Evolutionary conservation across 2,329 filamentous ascomycete species (phyloP).

Genomic region (Paecilomyces niveus): DNA sequence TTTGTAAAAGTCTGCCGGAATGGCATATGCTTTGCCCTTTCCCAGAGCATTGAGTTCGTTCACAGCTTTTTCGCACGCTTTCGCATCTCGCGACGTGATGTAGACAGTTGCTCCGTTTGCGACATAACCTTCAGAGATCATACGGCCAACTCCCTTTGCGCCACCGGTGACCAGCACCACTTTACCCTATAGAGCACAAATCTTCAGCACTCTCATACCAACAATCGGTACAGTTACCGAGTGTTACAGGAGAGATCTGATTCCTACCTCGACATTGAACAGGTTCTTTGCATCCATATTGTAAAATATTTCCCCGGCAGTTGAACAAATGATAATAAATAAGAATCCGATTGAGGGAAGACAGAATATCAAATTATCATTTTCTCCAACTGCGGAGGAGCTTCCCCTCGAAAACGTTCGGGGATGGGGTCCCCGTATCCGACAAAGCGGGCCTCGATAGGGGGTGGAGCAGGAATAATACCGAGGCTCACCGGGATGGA

Average conservation of each 20-base stretch:
- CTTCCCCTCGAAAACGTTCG: not conserved
- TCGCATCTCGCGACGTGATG: slow-evolving; percentile 48
- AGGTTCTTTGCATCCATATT: slow-evolving; percentile 50
- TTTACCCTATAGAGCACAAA: slow-evolving; percentile 25
- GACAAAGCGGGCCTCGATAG: slow-evolving; percentile 13
- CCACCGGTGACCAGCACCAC: slow-evolving; percentile 46
- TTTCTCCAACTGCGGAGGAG: not conserved
- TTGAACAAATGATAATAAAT: not conserved
- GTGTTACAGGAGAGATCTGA: slow-evolving; percentile 23
- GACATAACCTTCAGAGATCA: slow-evolving; percentile 49
- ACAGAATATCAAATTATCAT: not conserved
- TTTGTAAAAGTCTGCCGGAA: slow-evolving; percentile 46
- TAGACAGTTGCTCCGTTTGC: slow-evolving; percentile 47
- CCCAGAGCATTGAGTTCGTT: slow-evolving; percentile 45
- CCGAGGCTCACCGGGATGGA: slow-evolving; percentile 19
- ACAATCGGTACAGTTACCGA: slow-evolving; percentile 55
- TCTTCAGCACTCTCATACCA: slow-evolving; percentile 26
- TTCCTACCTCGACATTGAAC: slow-evolving; percentile 53
- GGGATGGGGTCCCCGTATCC: slow-evolving; percentile 5
- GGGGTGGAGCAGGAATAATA: slow-evolving; percentile 6
- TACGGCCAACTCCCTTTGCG: slow-evolving; percentile 46
- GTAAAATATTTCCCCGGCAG: not conserved
- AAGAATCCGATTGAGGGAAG: not conserved
- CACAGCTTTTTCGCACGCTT: slow-evolving; percentile 41
- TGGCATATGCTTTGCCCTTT: slow-evolving; percentile 45